These are phyloP conservation scores for Erythrophleum fordii DNA, from an alignment of 306 rosid species.

Conservation along the genomic window DNA sequence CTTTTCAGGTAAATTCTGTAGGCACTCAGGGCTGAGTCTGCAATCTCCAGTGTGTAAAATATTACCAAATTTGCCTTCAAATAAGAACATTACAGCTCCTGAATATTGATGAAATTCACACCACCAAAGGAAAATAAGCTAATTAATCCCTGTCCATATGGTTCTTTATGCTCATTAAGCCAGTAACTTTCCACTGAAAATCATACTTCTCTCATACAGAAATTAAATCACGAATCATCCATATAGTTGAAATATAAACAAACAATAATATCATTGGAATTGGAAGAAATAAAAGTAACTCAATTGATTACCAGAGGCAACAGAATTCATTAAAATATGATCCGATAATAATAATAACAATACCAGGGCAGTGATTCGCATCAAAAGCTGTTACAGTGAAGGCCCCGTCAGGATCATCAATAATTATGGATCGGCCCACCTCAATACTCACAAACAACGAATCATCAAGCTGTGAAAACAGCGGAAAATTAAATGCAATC, in stretches of 20 bases:
- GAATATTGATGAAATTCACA: slow-evolving; percentile 39
- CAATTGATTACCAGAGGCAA: not conserved
- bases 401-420: slow-evolving; percentile 63
- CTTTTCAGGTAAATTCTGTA: slow-evolving; percentile 62
- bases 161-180: slow-evolving; percentile 5
- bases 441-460: slow-evolving; percentile 61
- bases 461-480: slow-evolving; percentile 48
- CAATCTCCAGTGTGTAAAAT: slow-evolving; percentile 83
- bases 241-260: not conserved
- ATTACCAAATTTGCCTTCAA: slow-evolving; percentile 76
- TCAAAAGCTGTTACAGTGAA: slow-evolving; percentile 74
- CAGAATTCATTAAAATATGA: not conserved
- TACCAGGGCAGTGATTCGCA: slow-evolving; percentile 87
- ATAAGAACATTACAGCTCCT: slow-evolving; percentile 89
- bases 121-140: slow-evolving; percentile 41
- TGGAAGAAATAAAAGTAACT: not conserved
- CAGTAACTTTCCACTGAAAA: not conserved
- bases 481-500: not conserved
- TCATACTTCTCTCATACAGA: slow-evolving; percentile 2
- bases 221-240: not conserved
- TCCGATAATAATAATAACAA: not conserved
- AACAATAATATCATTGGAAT: not conserved
- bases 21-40: slow-evolving; percentile 74
- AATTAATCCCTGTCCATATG: slow-evolving; percentile 38
- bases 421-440: slow-evolving; percentile 51